These are phyloP conservation scores for Wolfiporia cocos DNA, from an alignment of 1,284 basidiomycete species.

Conservation along the genomic window DNA sequence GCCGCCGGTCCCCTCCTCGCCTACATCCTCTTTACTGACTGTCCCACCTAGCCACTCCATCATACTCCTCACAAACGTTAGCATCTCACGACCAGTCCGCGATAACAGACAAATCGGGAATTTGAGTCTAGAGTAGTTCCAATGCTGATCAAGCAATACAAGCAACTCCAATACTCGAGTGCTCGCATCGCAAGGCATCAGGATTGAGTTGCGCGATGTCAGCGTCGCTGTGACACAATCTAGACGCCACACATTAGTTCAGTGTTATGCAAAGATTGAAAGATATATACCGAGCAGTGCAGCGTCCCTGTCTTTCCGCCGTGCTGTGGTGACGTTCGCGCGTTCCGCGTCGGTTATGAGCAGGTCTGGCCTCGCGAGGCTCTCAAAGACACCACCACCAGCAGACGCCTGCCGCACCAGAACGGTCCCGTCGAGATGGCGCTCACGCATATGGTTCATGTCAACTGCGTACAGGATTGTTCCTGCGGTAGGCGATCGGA, in stretches of 20 bases:
- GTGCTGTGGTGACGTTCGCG: constrained; percentile 75
- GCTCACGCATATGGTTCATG: constrained; percentile 95
- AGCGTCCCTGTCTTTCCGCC: constrained; percentile 88
- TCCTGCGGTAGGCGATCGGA: constrained; percentile 93
- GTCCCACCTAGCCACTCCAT: constrained; percentile 99
- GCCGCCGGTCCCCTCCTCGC: constrained; percentile 56
- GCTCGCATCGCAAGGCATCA: constrained; percentile 92
- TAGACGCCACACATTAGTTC: constrained; percentile 23
- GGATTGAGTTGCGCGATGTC: constrained; percentile 70
- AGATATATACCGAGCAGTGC: constrained; percentile 73
- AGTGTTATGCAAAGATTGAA: background rate
- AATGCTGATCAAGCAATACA: constrained; percentile 95
- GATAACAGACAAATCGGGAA: constrained; percentile 91
- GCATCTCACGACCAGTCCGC: constrained; percentile 88
- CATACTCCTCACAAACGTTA: constrained; percentile 93
- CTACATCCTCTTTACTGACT: constrained; percentile 84
- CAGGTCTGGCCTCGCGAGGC: constrained; percentile 83
- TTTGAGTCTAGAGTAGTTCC: constrained; percentile 81
- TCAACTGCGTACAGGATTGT: constrained; percentile 95
- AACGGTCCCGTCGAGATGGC: constrained; percentile 94
- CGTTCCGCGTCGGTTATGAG: constrained; percentile 93
- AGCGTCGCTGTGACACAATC: constrained; percentile 86
- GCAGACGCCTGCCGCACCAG: constrained; percentile 59
- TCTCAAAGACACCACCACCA: constrained; percentile 76
- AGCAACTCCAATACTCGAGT: constrained; percentile 92